A percentile compares a stretch with the other conserved stretches of the same genome.
Evolutionary conservation across 2,329 filamentous ascomycete species (phyloP).

Genomic region (Fusarium mexicanum): DNA sequence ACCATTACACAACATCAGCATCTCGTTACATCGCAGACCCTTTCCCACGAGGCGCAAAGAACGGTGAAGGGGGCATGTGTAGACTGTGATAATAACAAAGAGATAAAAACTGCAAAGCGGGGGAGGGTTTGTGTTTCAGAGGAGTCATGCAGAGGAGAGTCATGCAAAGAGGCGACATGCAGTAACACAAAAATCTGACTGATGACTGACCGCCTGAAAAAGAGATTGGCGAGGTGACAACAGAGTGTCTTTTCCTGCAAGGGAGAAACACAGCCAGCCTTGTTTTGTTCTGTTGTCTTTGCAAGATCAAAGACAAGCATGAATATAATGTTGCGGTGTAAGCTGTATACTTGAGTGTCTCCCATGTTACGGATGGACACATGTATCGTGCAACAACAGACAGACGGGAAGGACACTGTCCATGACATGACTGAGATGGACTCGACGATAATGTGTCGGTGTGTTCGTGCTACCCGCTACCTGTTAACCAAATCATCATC

Average conservation of each 20-base stretch:
- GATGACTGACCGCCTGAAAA: constrained; percentile 31
- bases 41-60: constrained; percentile 31
- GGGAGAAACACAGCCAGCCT: background rate
- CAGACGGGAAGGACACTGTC: background rate
- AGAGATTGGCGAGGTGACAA: background rate
- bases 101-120: background rate
- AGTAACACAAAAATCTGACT: constrained; percentile 27
- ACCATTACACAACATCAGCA: constrained; percentile 33
- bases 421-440: constrained; percentile 9
- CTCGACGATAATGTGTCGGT: constrained; percentile 19
- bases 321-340: constrained; percentile 6
- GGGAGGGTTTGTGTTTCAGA: constrained; percentile 24
- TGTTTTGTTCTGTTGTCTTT: background rate
- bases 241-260: constrained; percentile 14
- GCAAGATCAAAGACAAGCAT: background rate
- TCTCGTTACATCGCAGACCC: constrained; percentile 12
- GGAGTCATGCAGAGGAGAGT: constrained; percentile 22
- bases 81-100: background rate
- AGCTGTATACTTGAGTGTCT: background rate
- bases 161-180: constrained; percentile 35
- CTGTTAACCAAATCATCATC: constrained; percentile 27
- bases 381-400: constrained; percentile 7
- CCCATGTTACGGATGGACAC: background rate
- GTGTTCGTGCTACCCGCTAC: constrained; percentile 36
- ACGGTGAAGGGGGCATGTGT: constrained; percentile 19